These are phyloP conservation scores for Carallia brachiata DNA, from an alignment of 345 rosid species.

Conservation along the genomic window DNA sequence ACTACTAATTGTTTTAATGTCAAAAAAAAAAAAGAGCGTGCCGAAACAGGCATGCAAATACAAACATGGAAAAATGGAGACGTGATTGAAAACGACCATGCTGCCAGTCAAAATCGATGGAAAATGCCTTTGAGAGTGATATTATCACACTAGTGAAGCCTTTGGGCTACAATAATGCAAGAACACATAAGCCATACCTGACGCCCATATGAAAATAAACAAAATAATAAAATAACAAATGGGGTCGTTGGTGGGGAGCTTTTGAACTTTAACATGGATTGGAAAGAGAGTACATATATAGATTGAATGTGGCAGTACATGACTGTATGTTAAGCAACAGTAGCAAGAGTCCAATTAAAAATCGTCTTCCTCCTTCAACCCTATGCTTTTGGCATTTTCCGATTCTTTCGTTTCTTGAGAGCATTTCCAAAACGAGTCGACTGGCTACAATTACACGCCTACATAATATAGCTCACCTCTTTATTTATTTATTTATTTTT, in stretches of 20 bases:
- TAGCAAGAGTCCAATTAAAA: neutral
- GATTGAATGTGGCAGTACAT: neutral
- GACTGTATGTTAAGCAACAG: neutral
- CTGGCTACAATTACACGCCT: too few species aligned
- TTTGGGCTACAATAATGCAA: too few species aligned
- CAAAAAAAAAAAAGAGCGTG: too few species aligned
- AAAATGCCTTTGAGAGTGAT: neutral
- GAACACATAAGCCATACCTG: too few species aligned
- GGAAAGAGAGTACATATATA: neutral
- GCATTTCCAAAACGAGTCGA: too few species aligned
- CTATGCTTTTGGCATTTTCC: slow-evolving; percentile 7
- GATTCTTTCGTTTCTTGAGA: neutral
- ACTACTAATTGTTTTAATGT: too few species aligned
- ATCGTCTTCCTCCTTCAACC: neutral
- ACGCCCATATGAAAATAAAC: too few species aligned
- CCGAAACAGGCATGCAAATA: too few species aligned
- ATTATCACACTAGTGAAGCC: neutral
- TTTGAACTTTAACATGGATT: slow-evolving; percentile 4
- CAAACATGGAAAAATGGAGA: neutral
- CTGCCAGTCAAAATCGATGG: slow-evolving; percentile 7
- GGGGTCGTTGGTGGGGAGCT: slow-evolving; percentile 18
- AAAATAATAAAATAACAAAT: slow-evolving; percentile 6
- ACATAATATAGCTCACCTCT: too few species aligned
- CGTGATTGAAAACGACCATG: neutral
- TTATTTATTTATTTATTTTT: too few species aligned